Base-by-base conservation (phyloP, 2,329 filamentous ascomycete genomes). In the Acrocalymma vagum region DNA sequence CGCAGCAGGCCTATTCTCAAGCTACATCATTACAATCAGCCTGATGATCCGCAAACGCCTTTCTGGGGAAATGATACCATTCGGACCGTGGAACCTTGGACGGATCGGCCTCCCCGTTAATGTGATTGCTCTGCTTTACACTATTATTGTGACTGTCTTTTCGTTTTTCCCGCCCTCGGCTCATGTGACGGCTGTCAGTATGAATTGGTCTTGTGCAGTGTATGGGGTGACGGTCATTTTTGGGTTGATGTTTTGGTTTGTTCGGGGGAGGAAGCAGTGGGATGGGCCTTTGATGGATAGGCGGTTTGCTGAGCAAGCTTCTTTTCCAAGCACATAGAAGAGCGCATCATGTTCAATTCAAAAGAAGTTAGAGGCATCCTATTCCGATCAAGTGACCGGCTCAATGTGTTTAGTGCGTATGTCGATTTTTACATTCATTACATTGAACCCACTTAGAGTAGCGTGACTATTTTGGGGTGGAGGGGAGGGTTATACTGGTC, bases 191-290 rank as follows among this genome's bases (percentile, higher is more conserved):
- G 37, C 45, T 1, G 18, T 46, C 10, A 40, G 27, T 2, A 48
- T 55, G 38, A 62, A 60, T 32, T 60, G 55, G 42, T 46, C 45
- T 3, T 31, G 45, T 5, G 48, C 53, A 1, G 52, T 56, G 6
- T 59, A n/a, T n/a, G n/a, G n/a, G n/a, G n/a, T n/a, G n/a, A n/a
- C n/a, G n/a, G n/a, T n/a, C n/a, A n/a, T 38, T 15, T 39, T 47
- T 8, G 52, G 48, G 1, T 41, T 45, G 1, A 31, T 58, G 9
- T 9, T 45, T 6, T 29, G n/a, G n/a, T n/a, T n/a, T n/a, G n/a
- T n/a, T n/a, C n/a, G 16, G 5, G 41, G 41, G 21, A 24, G 36
- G 10, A 9, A 40, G 17, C 41, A 40, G 26, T 40, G 41, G 42
- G 18, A 45, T 6, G 42, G 36, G 10, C 36, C 42, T 3, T 30